Conservation (phyloP, 257 asterid species). For the Solanum pimpinellifolium region DNA sequence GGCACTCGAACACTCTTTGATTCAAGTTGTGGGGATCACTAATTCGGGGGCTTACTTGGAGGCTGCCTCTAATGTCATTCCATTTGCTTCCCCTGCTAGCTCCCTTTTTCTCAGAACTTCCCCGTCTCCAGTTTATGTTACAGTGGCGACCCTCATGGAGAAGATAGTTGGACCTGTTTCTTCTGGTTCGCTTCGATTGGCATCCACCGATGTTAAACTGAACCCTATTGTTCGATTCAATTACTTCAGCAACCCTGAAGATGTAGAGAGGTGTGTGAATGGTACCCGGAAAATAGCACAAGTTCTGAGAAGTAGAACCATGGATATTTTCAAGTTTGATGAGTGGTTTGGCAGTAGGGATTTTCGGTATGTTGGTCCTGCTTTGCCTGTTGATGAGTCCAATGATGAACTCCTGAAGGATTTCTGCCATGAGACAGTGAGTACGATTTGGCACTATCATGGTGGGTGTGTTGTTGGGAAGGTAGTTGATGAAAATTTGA, state of each 20-base stretch:
- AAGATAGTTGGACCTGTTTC: conserved; percentile 73
- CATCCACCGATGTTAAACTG: conserved; percentile 57
- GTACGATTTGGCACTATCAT: conserved; percentile 93
- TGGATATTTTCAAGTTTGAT: conserved; percentile 54
- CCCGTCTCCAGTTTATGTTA: conserved; percentile 33
- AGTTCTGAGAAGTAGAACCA: conserved; percentile 40
- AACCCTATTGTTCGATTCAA: conserved; percentile 71
- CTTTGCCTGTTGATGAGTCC: conserved; percentile 45
- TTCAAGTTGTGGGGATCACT: conserved; percentile 81
- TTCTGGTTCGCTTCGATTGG: conserved; percentile 57
- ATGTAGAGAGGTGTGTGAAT: conserved; percentile 54
- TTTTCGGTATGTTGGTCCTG: conserved; percentile 60
- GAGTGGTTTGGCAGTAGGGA: conserved; percentile 54
- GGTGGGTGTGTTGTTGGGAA: conserved; percentile 82
- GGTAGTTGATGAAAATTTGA: conserved; percentile 56
- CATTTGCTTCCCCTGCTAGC: conserved; percentile 52
- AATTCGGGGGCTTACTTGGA: conserved; percentile 58
- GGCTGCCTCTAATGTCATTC: conserved; percentile 78
- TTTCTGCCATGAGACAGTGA: conserved; percentile 70
- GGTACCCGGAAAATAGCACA: conserved; percentile 49
- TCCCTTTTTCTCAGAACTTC: conserved; percentile 39
- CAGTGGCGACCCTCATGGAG: conserved; percentile 87
- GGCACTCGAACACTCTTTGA: conserved; percentile 70
- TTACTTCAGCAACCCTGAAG: conserved; percentile 48
- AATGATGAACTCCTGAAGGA: conserved; percentile 45